Evolutionary conservation across 805 yeast genomes (phyloP).

Genomic region (Saturnispora kantuleensis): DNA sequence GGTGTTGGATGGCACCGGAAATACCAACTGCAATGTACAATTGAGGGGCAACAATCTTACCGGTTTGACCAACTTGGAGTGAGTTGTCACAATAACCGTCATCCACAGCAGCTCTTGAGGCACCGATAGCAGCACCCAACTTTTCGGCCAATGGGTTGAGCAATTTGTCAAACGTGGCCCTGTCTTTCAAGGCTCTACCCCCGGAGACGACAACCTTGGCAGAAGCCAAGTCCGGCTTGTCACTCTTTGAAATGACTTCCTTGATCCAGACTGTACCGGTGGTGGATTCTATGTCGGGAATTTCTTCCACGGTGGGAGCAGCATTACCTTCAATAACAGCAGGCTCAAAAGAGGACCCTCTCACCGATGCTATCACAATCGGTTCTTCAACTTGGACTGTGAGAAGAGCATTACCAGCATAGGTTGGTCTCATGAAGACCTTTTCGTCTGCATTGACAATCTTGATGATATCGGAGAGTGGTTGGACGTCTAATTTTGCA

Average conservation of each 20-base stretch:
- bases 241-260: conserved; percentile 64
- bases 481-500: conserved; percentile 79
- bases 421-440: conserved; percentile 86
- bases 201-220: conserved; percentile 82
- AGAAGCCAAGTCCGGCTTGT: conserved; percentile 84
- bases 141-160: conserved; percentile 78
- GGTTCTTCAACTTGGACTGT: conserved; percentile 67
- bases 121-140: conserved; percentile 89
- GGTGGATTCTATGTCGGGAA: conserved; percentile 30
- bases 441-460: conserved; percentile 42
- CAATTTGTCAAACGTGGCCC: conserved; percentile 71
- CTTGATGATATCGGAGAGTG: conserved; percentile 70
- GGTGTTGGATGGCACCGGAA: conserved; percentile 95
- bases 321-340: conserved; percentile 23
- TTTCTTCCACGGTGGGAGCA: conserved; percentile 39
- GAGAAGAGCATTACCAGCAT: conserved; percentile 88
- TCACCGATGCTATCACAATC: conserved; percentile 60
- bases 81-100: conserved; percentile 94
- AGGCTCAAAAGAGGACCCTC: conserved; percentile 72
- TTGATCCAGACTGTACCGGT: conserved; percentile 55
- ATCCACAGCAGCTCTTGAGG: conserved; percentile 97
- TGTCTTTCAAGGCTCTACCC: conserved; percentile 87
- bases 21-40: conserved; percentile 88
- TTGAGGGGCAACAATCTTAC: conserved; percentile 95
- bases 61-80: conserved; percentile 95